These are phyloP conservation scores for Salvia splendens DNA, from an alignment of 257 asterid genomes.

Conservation along the genomic window DNA sequence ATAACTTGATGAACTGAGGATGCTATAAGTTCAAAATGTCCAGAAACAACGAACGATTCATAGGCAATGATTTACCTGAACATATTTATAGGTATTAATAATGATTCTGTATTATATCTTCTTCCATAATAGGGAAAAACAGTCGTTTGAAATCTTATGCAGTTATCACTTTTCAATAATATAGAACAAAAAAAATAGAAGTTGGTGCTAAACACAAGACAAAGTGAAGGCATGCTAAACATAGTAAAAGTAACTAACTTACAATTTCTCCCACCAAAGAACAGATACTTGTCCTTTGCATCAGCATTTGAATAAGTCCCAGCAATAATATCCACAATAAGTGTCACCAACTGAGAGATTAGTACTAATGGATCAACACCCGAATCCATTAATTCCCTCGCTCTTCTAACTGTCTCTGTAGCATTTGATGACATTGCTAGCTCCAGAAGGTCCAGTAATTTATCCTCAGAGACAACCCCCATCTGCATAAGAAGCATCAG, in stretches of 20 bases:
- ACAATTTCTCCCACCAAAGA: slow-evolving; percentile 63
- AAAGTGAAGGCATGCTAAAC: neutral
- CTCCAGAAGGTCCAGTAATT: slow-evolving; percentile 86
- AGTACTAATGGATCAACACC: slow-evolving; percentile 90
- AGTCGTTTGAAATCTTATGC: neutral
- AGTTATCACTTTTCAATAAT: neutral
- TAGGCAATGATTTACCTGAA: too few relatives aligned
- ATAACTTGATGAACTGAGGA: too few relatives aligned
- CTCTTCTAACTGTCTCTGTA: slow-evolving; percentile 86
- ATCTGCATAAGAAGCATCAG: slow-evolving; percentile 48
- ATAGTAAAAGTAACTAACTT: slow-evolving; percentile 36
- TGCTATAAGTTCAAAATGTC: too few relatives aligned
- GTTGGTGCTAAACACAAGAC: neutral
- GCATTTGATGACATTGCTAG: slow-evolving; percentile 94
- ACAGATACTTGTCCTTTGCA: slow-evolving; percentile 46
- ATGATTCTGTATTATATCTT: neutral
- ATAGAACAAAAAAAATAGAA: neutral
- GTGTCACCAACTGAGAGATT: slow-evolving; percentile 94
- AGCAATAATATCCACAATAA: slow-evolving; percentile 92
- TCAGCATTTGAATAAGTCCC: slow-evolving; percentile 69
- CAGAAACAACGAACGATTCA: too few relatives aligned
- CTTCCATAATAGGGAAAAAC: neutral
- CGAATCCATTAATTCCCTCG: slow-evolving; percentile 87
- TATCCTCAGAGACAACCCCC: slow-evolving; percentile 98
- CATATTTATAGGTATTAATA: neutral